Evolutionary conservation across 805 yeast genomes (phyloP).

Genomic region (Candida boidinii): DNA sequence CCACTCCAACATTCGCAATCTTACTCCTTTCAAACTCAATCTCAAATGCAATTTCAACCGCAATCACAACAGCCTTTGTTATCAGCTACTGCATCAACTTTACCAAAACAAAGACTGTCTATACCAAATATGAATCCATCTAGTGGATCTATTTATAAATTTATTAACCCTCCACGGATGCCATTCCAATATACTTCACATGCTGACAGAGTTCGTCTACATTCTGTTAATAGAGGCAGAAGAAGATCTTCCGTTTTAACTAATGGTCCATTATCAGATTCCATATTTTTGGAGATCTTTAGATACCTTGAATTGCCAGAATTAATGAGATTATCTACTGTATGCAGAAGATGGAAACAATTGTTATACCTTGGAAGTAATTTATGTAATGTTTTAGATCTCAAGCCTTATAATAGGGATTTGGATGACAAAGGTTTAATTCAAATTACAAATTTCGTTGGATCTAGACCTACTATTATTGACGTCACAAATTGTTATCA

Average conservation of each 20-base stretch:
- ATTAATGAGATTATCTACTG: conserved; percentile 49
- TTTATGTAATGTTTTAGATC: conserved; percentile 43
- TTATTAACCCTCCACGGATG: conserved; percentile 10
- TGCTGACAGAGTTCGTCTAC: conserved; percentile 43
- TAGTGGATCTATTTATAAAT: conserved; percentile 18
- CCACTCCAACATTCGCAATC: no score
- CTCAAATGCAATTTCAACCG: no score
- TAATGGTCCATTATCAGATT: conserved; percentile 55
- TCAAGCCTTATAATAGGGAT: conserved; percentile 53
- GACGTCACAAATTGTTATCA: conserved; percentile 71
- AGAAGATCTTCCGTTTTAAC: conserved; percentile 51
- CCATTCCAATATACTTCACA: conserved; percentile 47
- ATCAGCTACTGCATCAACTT: neutral
- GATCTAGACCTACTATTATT: conserved; percentile 52
- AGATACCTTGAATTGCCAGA: conserved; percentile 44
- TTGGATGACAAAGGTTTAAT: conserved; percentile 50
- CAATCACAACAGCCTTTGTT: no score
- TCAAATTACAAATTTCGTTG: conserved; percentile 60
- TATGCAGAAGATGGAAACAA: conserved; percentile 64
- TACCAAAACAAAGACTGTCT: neutral
- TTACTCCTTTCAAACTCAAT: no score
- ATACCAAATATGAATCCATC: conserved; percentile 19
- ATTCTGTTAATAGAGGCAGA: conserved; percentile 30
- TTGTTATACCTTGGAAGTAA: conserved; percentile 48
- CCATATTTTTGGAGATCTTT: conserved; percentile 45